phyloP scores from a whole-genome alignment of 2,329 filamentous ascomycete genomes.

The Xylaria sp. region DNA sequence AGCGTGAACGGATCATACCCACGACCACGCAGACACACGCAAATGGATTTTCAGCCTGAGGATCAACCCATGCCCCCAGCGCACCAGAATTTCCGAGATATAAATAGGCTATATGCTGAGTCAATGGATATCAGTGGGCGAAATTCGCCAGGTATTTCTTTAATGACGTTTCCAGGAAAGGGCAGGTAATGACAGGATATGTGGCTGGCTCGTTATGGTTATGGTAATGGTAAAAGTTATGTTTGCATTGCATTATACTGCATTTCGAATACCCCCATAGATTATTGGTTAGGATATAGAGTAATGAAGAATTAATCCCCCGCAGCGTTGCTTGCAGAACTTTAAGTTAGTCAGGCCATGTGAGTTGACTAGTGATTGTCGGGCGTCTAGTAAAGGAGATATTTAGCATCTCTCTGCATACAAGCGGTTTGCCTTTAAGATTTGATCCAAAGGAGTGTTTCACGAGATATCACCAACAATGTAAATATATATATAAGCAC shows the following conservation, averaged over 20 bases:
- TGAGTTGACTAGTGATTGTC: not conserved
- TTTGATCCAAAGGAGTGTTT: not conserved
- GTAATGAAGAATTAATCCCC: constrained; percentile 20
- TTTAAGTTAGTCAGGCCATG: not conserved
- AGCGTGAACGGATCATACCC: constrained; percentile 36
- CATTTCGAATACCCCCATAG: constrained; percentile 36
- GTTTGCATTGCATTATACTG: constrained; percentile 15
- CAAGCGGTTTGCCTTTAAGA: not conserved
- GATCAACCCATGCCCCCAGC: constrained; percentile 14
- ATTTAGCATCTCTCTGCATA: not conserved
- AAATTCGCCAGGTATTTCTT: constrained; percentile 37
- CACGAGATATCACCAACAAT: not conserved
- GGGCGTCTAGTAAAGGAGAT: not conserved
- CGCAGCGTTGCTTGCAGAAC: not conserved
- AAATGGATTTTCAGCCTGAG: constrained; percentile 20
- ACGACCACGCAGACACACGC: constrained; percentile 35
- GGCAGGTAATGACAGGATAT: constrained; percentile 3
- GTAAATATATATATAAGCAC: not conserved
- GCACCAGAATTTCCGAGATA: constrained; percentile 22
- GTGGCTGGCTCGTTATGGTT: constrained; percentile 18
- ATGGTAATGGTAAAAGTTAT: constrained; percentile 25
- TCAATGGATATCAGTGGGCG: constrained; percentile 32
- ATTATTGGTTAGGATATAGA: constrained; percentile 31
- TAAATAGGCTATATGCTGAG: constrained; percentile 31
- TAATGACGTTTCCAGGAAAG: constrained; percentile 35